Conservation (phyloP, 257 asterid genomes). For the Penstemon barbatus region DNA sequence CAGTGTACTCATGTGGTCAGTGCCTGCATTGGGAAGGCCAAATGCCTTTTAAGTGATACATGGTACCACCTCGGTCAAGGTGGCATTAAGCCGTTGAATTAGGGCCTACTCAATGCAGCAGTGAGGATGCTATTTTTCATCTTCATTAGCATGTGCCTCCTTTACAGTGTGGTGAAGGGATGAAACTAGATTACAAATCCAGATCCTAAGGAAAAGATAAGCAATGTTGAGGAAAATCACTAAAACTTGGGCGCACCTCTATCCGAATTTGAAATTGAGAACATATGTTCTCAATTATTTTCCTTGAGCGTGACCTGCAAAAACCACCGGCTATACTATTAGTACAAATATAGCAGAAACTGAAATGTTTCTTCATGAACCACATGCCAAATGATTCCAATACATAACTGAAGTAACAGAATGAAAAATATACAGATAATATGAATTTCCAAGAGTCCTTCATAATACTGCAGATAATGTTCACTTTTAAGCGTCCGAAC, state of each 20-base stretch:
- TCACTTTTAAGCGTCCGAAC: slow-evolving; percentile 13
- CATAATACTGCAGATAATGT: background rate
- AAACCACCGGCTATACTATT: slow-evolving; percentile 23
- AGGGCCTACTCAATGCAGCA: slow-evolving; percentile 5
- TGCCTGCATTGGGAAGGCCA: slow-evolving; percentile 18
- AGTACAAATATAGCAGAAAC: slow-evolving; percentile 17
- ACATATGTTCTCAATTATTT: slow-evolving; percentile 61
- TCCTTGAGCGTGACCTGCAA: slow-evolving; percentile 74
- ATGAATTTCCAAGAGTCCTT: slow-evolving; percentile 10
- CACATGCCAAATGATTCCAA: slow-evolving; percentile 19
- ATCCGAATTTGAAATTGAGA: slow-evolving; percentile 60
- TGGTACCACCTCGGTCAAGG: slow-evolving; percentile 29
- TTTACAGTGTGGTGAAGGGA: background rate
- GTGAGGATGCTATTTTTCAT: slow-evolving; percentile 2
- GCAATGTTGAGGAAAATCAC: slow-evolving; percentile 11
- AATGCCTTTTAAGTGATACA: slow-evolving; percentile 19
- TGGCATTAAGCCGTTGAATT: slow-evolving; percentile 1
- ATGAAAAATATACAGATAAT: slow-evolving; percentile 5
- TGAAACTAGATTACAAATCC: slow-evolving; percentile 9
- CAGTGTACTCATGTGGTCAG: slow-evolving; percentile 10
- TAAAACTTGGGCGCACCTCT: slow-evolving; percentile 55
- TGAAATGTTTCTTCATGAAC: slow-evolving; percentile 3
- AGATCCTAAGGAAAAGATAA: slow-evolving; percentile 11
- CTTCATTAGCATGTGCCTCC: background rate
- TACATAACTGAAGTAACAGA: slow-evolving; percentile 11